Evolutionary conservation across 139 green algal genomes (phyloP).

Genomic region (Chlamydomonas applanata): DNA sequence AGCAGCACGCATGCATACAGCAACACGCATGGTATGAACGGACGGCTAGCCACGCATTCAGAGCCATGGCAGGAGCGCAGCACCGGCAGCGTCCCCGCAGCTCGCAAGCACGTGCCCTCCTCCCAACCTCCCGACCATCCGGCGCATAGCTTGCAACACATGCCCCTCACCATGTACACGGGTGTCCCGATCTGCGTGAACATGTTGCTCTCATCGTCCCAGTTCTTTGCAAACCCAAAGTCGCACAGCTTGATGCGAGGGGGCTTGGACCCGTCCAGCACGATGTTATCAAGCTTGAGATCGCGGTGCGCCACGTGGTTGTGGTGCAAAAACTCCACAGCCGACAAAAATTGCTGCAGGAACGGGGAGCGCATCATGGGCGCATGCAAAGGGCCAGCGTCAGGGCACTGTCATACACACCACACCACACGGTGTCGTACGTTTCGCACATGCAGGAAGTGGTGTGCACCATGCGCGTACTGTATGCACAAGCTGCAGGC

Average conservation of each 20-base stretch:
- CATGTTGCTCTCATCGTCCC: slow-evolving; percentile 52
- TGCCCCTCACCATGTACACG: slow-evolving; percentile 59
- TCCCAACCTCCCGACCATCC: no score
- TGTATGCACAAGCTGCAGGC: no score
- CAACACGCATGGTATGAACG: no score
- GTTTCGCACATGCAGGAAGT: no score
- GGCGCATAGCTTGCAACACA: no score
- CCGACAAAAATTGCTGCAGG: slow-evolving; percentile 52
- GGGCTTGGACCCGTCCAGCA: slow-evolving; percentile 67
- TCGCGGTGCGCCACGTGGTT: slow-evolving; percentile 79
- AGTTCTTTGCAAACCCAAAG: slow-evolving; percentile 69
- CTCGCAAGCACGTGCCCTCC: background rate
- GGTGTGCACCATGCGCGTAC: no score
- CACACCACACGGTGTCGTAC: background rate
- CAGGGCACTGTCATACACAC: background rate
- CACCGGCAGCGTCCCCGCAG: background rate
- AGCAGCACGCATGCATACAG: background rate
- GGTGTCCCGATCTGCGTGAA: slow-evolving; percentile 65
- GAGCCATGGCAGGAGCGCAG: no score
- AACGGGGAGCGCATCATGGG: background rate
- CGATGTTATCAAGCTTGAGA: slow-evolving; percentile 88
- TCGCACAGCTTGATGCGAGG: slow-evolving; percentile 75
- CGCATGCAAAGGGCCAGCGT: background rate
- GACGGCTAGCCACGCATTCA: no score
- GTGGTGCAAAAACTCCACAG: slow-evolving; percentile 84